phyloP scores from a whole-genome alignment of 2,329 filamentous ascomycete genomes.

The Diaporthe vaccinii region DNA sequence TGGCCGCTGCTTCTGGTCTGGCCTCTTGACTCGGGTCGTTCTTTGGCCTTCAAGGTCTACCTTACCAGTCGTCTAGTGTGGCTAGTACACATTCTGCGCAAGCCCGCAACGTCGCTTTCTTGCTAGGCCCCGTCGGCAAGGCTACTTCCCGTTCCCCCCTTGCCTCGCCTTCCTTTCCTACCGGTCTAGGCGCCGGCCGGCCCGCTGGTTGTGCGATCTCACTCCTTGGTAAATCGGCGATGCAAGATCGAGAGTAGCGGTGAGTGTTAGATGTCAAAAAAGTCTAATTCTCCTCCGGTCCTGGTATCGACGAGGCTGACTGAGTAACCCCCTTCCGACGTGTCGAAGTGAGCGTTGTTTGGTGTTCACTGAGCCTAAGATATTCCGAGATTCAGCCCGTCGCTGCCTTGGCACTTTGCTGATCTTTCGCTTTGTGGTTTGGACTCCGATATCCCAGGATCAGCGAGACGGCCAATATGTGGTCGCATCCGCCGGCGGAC shows the following conservation, averaged over 20 bases:
- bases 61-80: neutral
- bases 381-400: neutral
- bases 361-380: neutral
- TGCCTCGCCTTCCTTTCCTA: neutral
- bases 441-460: neutral
- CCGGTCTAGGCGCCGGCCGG: slow-evolving; percentile 10
- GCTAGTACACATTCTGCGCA: neutral
- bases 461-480: neutral
- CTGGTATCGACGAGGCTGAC: neutral
- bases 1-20: slow-evolving; percentile 21
- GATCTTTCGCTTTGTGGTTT: neutral
- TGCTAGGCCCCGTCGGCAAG: slow-evolving; percentile 23
- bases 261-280: slow-evolving; percentile 18
- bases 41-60: slow-evolving; percentile 1
- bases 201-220: slow-evolving; percentile 17
- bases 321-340: too few relatives aligned
- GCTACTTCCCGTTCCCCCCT: slow-evolving; percentile 22
- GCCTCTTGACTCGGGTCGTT: slow-evolving; percentile 18
- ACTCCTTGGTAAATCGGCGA: slow-evolving; percentile 22
- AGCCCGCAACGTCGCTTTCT: neutral
- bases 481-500: neutral
- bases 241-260: slow-evolving; percentile 29
- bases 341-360: neutral
- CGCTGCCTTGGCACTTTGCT: slow-evolving; percentile 1
- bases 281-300: neutral